Conservation (phyloP, 257 asterid genomes). For the Nicotiana knightiana region DNA sequence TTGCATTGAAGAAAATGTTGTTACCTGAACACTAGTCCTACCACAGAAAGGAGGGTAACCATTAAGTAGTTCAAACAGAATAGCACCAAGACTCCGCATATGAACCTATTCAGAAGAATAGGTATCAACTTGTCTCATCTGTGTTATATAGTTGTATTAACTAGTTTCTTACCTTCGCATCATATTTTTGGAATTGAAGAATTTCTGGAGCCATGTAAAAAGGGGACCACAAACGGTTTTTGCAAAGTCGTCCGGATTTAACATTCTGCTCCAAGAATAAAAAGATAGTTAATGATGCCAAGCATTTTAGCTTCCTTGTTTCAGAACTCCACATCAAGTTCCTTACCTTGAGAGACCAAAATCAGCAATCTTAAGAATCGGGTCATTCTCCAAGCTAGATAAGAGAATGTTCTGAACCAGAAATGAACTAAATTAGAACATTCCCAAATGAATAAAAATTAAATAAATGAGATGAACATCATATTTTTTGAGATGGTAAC, state of each 20-base stretch:
- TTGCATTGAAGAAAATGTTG: not conserved
- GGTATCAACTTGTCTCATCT: not conserved
- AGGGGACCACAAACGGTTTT: constrained; percentile 48
- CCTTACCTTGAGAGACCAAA: constrained; percentile 55
- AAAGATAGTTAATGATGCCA: constrained; percentile 8
- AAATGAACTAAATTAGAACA: not conserved
- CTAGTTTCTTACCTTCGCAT: constrained; percentile 31
- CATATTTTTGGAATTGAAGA: constrained; percentile 43
- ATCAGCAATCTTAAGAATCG: constrained; percentile 51
- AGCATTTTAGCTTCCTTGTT: not conserved
- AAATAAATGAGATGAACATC: not conserved
- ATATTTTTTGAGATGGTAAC: not conserved
- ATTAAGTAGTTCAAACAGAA: constrained; percentile 55
- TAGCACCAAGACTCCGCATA: constrained; percentile 54
- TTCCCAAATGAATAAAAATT: not conserved
- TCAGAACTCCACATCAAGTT: not conserved
- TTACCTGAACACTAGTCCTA: constrained; percentile 44
- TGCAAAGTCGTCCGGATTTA: constrained; percentile 32
- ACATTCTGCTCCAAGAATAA: constrained; percentile 26
- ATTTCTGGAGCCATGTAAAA: constrained; percentile 61
- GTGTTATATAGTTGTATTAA: not conserved
- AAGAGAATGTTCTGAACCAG: constrained; percentile 44
- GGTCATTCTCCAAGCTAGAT: constrained; percentile 25
- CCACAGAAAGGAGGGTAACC: constrained; percentile 52
- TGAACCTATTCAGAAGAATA: constrained; percentile 33